These are phyloP conservation scores for Pseudogymnoascus sp. DNA, from an alignment of 2,329 filamentous ascomycete species.

Conservation along the genomic window DNA sequence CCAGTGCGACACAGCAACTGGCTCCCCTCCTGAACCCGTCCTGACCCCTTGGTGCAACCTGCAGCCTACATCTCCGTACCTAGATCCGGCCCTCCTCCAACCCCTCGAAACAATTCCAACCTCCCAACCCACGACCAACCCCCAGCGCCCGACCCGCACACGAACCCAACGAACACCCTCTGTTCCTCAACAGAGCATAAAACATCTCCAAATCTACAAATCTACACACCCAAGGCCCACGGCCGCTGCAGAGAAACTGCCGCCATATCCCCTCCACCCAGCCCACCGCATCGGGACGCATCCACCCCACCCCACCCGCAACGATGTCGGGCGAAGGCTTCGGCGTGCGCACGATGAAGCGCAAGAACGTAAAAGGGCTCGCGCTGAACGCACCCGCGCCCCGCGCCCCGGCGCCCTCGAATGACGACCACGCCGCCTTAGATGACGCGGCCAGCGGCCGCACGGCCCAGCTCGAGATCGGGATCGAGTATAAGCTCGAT, in stretches of 20 bases:
- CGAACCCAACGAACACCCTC: neutral
- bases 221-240: neutral
- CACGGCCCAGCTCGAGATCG: slow-evolving; percentile 76
- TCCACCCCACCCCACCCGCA: slow-evolving; percentile 2
- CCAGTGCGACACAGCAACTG: slow-evolving; percentile 58
- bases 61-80: neutral
- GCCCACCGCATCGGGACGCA: neutral
- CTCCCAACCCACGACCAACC: neutral
- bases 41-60: neutral
- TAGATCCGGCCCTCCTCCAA: neutral
- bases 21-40: neutral
- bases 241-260: neutral
- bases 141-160: neutral
- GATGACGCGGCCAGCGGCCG: slow-evolving; percentile 45
- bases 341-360: slow-evolving; percentile 79
- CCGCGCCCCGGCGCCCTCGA: slow-evolving; percentile 61
- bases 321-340: slow-evolving; percentile 52
- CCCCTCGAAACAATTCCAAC: neutral
- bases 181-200: neutral
- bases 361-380: slow-evolving; percentile 97
- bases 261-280: neutral
- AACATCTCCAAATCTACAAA: neutral
- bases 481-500: slow-evolving; percentile 93
- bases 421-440: slow-evolving; percentile 43
- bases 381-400: slow-evolving; percentile 73